Base-by-base conservation (phyloP, 2,329 filamentous ascomycete species). In the Nannizzia gypsea region DNA sequence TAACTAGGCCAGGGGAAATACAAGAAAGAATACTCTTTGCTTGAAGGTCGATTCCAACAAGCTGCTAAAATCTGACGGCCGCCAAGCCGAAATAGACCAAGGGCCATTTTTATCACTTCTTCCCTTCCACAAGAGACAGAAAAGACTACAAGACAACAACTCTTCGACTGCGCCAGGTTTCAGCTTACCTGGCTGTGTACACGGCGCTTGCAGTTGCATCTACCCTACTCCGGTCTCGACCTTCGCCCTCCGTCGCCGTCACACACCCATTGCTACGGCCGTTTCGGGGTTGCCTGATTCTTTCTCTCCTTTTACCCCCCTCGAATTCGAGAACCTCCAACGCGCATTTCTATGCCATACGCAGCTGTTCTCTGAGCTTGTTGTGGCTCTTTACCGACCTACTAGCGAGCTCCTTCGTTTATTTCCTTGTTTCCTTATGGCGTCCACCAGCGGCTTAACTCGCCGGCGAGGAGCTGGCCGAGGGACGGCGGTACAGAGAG, bases 361-460 rank as follows among this genome's bases (percentile, higher is more conserved):
- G 50, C 56, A 31, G 22, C 62, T 56, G 40, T 57, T 59, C 61
- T 52, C 58, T 63, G 60, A 61, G 52, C 58, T 60, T 48, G 61
- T 60, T 61, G 57, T 60, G 40, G 58, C 59, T 50, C 61, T 57
- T 40, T 57, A 50, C 26, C 48, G 48, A 31, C 48, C 31, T 22
- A 52, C 36, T 6, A 26, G 24, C 50, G 50, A 55, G 56, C 57
- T 64, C 57, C 56, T 22, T 60, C 28, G 57, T 56, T 64, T 60
- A 58, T 59, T 62, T 61, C 61, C 60, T 62, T 61, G 62, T 63
- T 60, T 22, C n/a, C 20, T 61, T 67, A 86, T 86, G 83, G 81
- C 82, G 76, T 80, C 82, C 72, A 79, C 81, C 80, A 88, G 80
- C 81, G 89, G 82, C 80, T 83, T 81, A 80, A 88, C 80, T 76